These are phyloP conservation scores for Mortierella claussenii DNA, from an alignment of 192 early-diverging fungal species.

Conservation along the genomic window DNA sequence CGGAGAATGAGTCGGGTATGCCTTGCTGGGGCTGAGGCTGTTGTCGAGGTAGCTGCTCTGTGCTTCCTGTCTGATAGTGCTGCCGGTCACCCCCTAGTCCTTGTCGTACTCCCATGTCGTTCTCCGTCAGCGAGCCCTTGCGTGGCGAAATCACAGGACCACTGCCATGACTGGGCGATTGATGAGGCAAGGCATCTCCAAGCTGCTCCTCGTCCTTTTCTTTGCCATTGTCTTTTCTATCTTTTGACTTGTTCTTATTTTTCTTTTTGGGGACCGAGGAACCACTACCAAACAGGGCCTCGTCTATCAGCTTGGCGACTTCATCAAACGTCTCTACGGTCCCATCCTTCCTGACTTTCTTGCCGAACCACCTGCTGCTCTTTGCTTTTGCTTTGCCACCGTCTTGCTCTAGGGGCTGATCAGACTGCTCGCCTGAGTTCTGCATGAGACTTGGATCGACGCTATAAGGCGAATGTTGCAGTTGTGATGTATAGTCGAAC, in stretches of 20 bases:
- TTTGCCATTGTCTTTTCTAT: conserved; percentile 8
- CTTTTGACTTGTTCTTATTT: conserved; percentile 17
- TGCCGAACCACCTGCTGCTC: conserved; percentile 38
- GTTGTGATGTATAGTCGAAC: not conserved
- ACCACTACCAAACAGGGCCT: conserved; percentile 42
- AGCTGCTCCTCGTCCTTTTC: not conserved
- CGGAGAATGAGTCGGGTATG: not conserved
- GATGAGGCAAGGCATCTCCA: not conserved
- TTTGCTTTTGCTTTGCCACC: not conserved
- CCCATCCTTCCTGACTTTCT: conserved; percentile 23
- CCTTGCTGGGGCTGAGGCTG: too few relatives aligned
- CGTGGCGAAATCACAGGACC: conserved; percentile 2
- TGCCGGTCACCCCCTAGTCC: too few relatives aligned
- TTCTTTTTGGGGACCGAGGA: conserved; percentile 6
- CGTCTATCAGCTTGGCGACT: conserved; percentile 41
- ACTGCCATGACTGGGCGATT: not conserved
- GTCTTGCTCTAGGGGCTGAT: not conserved
- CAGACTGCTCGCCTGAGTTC: not conserved
- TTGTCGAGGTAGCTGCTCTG: too few relatives aligned
- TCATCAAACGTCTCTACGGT: conserved; percentile 18
- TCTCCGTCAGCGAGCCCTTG: conserved; percentile 20
- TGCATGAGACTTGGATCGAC: conserved; percentile 8
- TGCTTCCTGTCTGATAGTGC: too few relatives aligned
- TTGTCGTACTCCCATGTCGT: too few relatives aligned
- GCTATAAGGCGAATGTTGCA: conserved; percentile 6